A percentile compares a stretch with the other conserved stretches of the same genome.
phyloP scores from a whole-genome alignment of 495 filamentous ascomycete genomes.

The Apiosordaria backusii region DNA sequence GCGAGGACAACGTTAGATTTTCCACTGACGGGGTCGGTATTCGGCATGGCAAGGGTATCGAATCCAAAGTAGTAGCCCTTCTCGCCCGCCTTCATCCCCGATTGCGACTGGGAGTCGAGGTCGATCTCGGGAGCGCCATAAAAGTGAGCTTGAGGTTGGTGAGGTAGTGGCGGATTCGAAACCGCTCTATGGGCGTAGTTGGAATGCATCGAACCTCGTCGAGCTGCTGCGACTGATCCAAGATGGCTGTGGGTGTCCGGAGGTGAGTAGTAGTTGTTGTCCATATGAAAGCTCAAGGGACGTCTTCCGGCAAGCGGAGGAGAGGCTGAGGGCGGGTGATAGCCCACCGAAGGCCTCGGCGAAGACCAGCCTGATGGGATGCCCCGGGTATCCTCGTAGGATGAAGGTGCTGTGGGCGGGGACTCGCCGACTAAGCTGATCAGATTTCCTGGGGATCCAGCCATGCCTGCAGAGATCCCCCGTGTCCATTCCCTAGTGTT shows the following conservation, averaged over 20 bases:
- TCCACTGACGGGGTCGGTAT: constrained; percentile 45
- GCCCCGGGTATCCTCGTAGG: constrained; percentile 49
- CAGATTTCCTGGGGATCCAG: constrained; percentile 54
- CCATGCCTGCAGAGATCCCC: constrained; percentile 42
- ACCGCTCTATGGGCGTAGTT: constrained; percentile 45
- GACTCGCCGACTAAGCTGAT: constrained; percentile 53
- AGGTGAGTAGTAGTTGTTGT: constrained; percentile 39
- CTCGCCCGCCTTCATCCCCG: constrained; percentile 55
- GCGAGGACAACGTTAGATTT: constrained; percentile 68
- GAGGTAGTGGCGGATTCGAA: constrained; percentile 67
- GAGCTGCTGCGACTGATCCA: constrained; percentile 37
- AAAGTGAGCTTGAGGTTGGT: constrained; percentile 73
- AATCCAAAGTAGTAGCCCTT: constrained; percentile 75
- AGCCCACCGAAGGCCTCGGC: constrained; percentile 36
- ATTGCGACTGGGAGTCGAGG: constrained; percentile 54
- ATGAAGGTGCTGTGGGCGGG: constrained; percentile 51
- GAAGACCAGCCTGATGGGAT: constrained; percentile 43
- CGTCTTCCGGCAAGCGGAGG: constrained; percentile 44
- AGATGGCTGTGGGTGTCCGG: constrained; percentile 45
- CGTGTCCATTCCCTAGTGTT: constrained; percentile 54
- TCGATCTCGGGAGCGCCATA: constrained; percentile 66
- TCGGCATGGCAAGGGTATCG: constrained; percentile 57
- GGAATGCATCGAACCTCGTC: constrained; percentile 60
- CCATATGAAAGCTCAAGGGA: constrained; percentile 52
- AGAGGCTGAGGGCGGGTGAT: constrained; percentile 45